These are phyloP conservation scores for Xanthoconium stramineum DNA, from an alignment of 768 basidiomycete species.

Conservation along the genomic window DNA sequence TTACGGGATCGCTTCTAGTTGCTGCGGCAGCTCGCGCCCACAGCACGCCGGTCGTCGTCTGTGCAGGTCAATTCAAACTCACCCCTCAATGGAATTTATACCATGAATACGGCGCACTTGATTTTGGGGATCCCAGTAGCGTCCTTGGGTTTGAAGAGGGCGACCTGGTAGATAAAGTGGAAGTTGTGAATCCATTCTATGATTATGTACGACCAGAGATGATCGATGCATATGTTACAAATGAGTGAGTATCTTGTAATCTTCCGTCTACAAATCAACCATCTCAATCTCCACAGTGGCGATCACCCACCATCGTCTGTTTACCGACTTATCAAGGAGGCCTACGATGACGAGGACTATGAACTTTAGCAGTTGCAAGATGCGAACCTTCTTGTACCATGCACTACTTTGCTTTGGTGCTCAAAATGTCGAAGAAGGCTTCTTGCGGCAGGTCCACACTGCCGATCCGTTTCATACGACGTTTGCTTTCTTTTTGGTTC, in stretches of 20 bases:
- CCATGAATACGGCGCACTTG: slow-evolving; percentile 80
- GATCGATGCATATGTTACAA: slow-evolving; percentile 92
- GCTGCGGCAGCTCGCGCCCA: slow-evolving; percentile 87
- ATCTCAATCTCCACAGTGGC: slow-evolving; percentile 50
- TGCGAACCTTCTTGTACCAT: background rate
- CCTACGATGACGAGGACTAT: slow-evolving; percentile 93
- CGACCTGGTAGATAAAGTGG: slow-evolving; percentile 78
- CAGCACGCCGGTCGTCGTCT: slow-evolving; percentile 89
- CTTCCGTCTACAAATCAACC: slow-evolving; percentile 6
- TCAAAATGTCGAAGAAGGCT: slow-evolving; percentile 90
- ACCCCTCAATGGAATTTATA: slow-evolving; percentile 89
- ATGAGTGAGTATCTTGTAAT: slow-evolving; percentile 68
- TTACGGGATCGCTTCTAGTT: slow-evolving; percentile 79
- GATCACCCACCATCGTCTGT: slow-evolving; percentile 96
- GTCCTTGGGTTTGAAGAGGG: slow-evolving; percentile 76
- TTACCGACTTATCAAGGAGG: slow-evolving; percentile 88
- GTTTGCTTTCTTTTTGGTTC: slow-evolving; percentile 93
- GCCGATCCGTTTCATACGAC: slow-evolving; percentile 83
- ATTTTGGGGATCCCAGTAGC: slow-evolving; percentile 69
- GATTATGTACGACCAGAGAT: slow-evolving; percentile 94
- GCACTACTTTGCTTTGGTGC: slow-evolving; percentile 43
- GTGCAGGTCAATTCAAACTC: slow-evolving; percentile 94
- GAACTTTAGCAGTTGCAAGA: slow-evolving; percentile 43
- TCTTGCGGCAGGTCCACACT: slow-evolving; percentile 90
- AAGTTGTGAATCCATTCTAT: slow-evolving; percentile 94